Percentiles rank a stretch among this genome's conserved stretches.
phyloP scores from a whole-genome alignment of 345 rosid genomes.

The Citrus inodora region DNA sequence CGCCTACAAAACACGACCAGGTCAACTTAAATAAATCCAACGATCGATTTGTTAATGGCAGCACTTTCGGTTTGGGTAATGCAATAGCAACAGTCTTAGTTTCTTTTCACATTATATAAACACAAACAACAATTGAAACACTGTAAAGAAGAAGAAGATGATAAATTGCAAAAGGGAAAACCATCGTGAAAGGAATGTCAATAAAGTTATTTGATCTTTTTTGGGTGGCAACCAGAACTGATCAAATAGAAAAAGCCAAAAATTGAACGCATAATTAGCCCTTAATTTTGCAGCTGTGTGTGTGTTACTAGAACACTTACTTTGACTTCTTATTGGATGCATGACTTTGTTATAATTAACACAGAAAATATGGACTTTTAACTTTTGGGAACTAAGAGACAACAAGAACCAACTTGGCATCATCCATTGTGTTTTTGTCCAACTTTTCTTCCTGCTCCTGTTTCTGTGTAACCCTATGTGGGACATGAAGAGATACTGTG shows the following conservation, averaged over 20 bases:
- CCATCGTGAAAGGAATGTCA: slow-evolving; percentile 19
- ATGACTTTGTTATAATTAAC: background rate
- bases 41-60: background rate
- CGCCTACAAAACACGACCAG: background rate
- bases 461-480: slow-evolving; percentile 20
- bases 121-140: background rate
- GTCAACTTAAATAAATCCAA: background rate
- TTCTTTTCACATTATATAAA: background rate
- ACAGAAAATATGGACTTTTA: background rate
- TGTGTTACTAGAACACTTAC: slow-evolving; percentile 8
- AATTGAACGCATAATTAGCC: slow-evolving; percentile 24
- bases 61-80: too few relatives aligned
- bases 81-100: background rate
- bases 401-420: background rate
- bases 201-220: slow-evolving; percentile 2
- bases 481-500: slow-evolving; percentile 19
- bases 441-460: background rate
- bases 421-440: background rate
- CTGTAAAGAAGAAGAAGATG: background rate
- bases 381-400: background rate
- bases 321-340: slow-evolving; percentile 37
- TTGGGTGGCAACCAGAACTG: background rate
- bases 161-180: slow-evolving; percentile 7
- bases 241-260: background rate
- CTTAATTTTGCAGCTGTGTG: slow-evolving; percentile 16